Percentiles rank a stretch among this genome's conserved stretches.
phyloP scores from a whole-genome alignment of 2,329 filamentous ascomycete species.

The Amauroascus verrucosus region DNA sequence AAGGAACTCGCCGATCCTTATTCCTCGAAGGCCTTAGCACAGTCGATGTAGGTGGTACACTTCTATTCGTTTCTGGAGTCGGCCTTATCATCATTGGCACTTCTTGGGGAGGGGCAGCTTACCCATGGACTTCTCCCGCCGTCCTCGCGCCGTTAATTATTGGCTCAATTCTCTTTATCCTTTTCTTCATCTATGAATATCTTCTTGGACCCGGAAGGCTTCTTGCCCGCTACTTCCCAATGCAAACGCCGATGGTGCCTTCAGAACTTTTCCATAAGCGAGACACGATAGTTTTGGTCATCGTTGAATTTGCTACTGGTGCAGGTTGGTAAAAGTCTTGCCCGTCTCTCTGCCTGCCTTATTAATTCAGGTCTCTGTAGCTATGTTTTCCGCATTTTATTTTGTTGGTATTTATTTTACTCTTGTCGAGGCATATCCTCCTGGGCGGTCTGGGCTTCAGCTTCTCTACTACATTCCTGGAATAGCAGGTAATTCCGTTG shows the following conservation, averaged over 20 bases:
- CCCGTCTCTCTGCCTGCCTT: conserved; percentile 46
- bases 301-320: conserved; percentile 52
- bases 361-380: conserved; percentile 45
- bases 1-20: conserved; percentile 24
- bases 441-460: conserved; percentile 45
- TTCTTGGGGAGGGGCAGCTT: conserved; percentile 47
- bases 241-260: conserved; percentile 54
- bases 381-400: conserved; percentile 50
- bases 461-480: conserved; percentile 57
- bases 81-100: conserved; percentile 46
- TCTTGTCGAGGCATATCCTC: conserved; percentile 46
- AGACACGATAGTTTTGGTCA: conserved; percentile 53
- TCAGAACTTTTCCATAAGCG: conserved; percentile 48
- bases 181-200: conserved; percentile 45
- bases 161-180: conserved; percentile 34
- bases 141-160: conserved; percentile 43
- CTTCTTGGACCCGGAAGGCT: conserved; percentile 43
- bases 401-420: conserved; percentile 61
- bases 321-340: conserved; percentile 28
- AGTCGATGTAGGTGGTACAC: conserved; percentile 47
- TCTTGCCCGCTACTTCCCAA: conserved; percentile 42
- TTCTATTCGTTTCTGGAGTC: conserved; percentile 47
- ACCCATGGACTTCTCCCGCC: conserved; percentile 42
- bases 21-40: conserved; percentile 44
- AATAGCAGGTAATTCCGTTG: conserved; percentile 39